A percentile compares a stretch with the other conserved stretches of the same genome.
phyloP scores from a whole-genome alignment of 202 grass and related monocot species.

The Saccharum hybrid region DNA sequence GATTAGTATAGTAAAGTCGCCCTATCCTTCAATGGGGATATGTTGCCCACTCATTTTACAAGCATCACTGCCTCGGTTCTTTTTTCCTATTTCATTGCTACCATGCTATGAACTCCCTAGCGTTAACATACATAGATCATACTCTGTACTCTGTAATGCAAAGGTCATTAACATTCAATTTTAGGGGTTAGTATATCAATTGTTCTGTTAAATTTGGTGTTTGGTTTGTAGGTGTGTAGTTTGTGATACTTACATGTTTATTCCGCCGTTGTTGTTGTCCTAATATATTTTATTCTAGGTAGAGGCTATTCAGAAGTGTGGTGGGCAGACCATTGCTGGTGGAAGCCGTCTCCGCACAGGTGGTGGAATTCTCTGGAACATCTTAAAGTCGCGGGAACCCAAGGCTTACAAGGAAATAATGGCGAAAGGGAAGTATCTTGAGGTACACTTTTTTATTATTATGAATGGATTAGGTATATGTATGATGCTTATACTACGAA shows the following conservation, averaged over 20 bases:
- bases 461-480: constrained; percentile 13
- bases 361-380: constrained; percentile 94
- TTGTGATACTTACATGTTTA: neutral
- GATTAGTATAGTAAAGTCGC: constrained; percentile 19
- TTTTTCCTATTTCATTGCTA: constrained; percentile 57
- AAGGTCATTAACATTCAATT: neutral
- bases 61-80: constrained; percentile 42
- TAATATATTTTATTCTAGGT: constrained; percentile 58
- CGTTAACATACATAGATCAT: constrained; percentile 4
- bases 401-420: constrained; percentile 97
- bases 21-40: constrained; percentile 26
- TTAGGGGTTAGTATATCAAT: neutral
- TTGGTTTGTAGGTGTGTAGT: neutral
- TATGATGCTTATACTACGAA: neutral
- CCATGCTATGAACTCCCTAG: constrained; percentile 7
- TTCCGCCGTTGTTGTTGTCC: neutral
- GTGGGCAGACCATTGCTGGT: constrained; percentile 74
- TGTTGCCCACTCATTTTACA: constrained; percentile 49
- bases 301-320: constrained; percentile 90
- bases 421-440: constrained; percentile 77
- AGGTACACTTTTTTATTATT: constrained; percentile 56
- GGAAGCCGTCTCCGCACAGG: constrained; percentile 76
- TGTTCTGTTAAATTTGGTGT: neutral
- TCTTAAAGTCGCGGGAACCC: constrained; percentile 86
- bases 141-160: neutral